Percentiles rank a stretch among this genome's conserved stretches.
These are phyloP conservation scores for Aureobasidium sp. DNA, from an alignment of 2,329 filamentous ascomycete species.

Conservation along the genomic window DNA sequence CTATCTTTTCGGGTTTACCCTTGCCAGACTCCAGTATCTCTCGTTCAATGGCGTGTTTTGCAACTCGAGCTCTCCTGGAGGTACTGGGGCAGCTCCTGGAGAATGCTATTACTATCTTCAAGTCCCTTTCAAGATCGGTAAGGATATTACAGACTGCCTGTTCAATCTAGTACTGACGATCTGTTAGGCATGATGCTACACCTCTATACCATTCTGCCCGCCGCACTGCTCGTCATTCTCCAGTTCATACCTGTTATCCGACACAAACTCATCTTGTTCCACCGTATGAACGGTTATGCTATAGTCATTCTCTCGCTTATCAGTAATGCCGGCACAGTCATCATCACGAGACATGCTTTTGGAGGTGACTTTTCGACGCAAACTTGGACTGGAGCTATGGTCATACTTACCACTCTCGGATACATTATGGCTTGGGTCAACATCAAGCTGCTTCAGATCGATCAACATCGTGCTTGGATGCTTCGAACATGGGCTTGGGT, in stretches of 20 bases:
- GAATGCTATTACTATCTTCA: conserved; percentile 38
- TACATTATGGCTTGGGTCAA: conserved; percentile 47
- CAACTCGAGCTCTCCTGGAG: conserved; percentile 13
- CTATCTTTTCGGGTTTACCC: conserved; percentile 41
- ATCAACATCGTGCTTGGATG: conserved; percentile 61
- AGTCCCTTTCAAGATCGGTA: background rate
- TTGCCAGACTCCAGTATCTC: conserved; percentile 45
- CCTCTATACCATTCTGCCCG: conserved; percentile 34
- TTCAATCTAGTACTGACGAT: conserved; percentile 30
- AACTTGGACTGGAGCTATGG: conserved; percentile 37
- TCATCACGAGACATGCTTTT: conserved; percentile 47
- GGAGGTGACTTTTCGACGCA: conserved; percentile 51
- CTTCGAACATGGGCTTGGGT: conserved; percentile 40
- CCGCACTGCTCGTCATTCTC: conserved; percentile 32
- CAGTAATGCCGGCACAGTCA: conserved; percentile 44
- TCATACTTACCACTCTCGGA: conserved; percentile 39
- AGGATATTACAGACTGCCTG: no score
- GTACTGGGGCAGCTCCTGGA: conserved; percentile 30
- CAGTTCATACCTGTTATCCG: conserved; percentile 41
- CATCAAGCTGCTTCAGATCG: conserved; percentile 54
- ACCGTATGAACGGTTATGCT: conserved; percentile 55
- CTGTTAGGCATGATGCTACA: conserved; percentile 38
- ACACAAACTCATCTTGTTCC: conserved; percentile 45
- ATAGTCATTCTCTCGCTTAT: conserved; percentile 44
- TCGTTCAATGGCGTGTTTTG: conserved; percentile 32